These are phyloP conservation scores for Hepatocystis sp. DNA, from an alignment of 169 alveolate species.

Conservation along the genomic window DNA sequence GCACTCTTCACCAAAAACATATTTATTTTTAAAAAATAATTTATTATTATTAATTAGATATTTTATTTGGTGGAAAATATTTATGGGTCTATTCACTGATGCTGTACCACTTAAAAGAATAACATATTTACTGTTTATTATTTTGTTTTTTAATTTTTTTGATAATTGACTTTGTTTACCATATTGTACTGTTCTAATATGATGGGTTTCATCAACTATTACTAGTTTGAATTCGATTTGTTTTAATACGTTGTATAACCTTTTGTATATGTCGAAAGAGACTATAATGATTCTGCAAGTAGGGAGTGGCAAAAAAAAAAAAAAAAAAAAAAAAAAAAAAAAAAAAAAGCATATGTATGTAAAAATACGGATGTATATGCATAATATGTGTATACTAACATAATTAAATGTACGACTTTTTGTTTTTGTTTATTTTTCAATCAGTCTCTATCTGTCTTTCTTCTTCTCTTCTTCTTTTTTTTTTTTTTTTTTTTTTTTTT, in stretches of 20 bases:
- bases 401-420: background rate
- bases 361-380: background rate
- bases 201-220: slow-evolving; percentile 58
- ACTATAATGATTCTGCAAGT: slow-evolving; percentile 14
- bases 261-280: slow-evolving; percentile 42
- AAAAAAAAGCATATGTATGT: background rate
- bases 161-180: slow-evolving; percentile 61
- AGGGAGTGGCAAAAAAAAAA: too few species aligned
- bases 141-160: slow-evolving; percentile 22
- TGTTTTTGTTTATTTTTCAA: too few species aligned
- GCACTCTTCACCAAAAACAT: slow-evolving; percentile 52
- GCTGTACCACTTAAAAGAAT: slow-evolving; percentile 58
- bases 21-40: slow-evolving; percentile 33
- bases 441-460: too few species aligned
- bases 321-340: too few species aligned
- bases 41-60: slow-evolving; percentile 33
- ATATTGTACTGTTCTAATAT: slow-evolving; percentile 38
- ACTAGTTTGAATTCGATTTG: slow-evolving; percentile 28
- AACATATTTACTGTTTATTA: slow-evolving; percentile 19
- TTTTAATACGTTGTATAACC: slow-evolving; percentile 9
- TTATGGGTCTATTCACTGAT: slow-evolving; percentile 59
- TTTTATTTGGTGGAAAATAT: slow-evolving; percentile 60
- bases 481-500: too few species aligned
- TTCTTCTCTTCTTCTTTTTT: too few species aligned
- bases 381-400: background rate